Base-by-base conservation (phyloP, 805 yeast species). In the Yarrowia sp. region DNA sequence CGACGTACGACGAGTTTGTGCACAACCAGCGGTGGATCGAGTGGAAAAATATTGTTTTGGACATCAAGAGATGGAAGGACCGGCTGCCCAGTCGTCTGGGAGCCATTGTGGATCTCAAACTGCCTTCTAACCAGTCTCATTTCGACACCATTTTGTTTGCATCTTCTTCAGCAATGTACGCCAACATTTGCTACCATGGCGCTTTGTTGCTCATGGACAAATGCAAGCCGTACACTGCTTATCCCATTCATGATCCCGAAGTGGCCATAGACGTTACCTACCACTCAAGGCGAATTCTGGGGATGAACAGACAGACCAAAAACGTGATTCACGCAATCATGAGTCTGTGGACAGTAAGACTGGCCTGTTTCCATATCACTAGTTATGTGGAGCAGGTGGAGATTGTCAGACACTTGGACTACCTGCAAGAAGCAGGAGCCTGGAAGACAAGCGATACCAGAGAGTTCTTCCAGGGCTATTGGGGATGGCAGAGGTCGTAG, bases 1-100 rank as follows among this genome's bases (percentile, higher is more conserved):
- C 61, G 10, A 36, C 61, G 2, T 54, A 54, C 28, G 61, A 54
- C 36, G 61, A 54, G 46, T 54, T 54, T 54, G 61, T 54, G 46
- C 61, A 54, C 26, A 54, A 54, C 26, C 46, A 24, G 46, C 22
- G 61, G 46, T 54, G 46, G 46, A 54, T 54, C 14, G 61, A 54
- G 46, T 54, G 61, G 61, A 54, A 54, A 9, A 54, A 54, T 4
- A 38, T 38, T 10, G 35, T 54, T 12, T 7, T 54, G 61, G 61
- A 54, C 14, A 54, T 54, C 7, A 54, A 54, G 19, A 16, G 61
- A 3, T 54, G 61, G 61, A 54, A 54, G 11, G 61, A 54, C 8
- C 22, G 61, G 8, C 26, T 54, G 14, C 61, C 61, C 2, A 54
- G 46, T 10, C 33, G 46, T 0, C 19, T 54, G 19, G 61, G 61